These are phyloP conservation scores for Geranium rotundifolium DNA, from an alignment of 345 rosid genomes.

Conservation along the genomic window DNA sequence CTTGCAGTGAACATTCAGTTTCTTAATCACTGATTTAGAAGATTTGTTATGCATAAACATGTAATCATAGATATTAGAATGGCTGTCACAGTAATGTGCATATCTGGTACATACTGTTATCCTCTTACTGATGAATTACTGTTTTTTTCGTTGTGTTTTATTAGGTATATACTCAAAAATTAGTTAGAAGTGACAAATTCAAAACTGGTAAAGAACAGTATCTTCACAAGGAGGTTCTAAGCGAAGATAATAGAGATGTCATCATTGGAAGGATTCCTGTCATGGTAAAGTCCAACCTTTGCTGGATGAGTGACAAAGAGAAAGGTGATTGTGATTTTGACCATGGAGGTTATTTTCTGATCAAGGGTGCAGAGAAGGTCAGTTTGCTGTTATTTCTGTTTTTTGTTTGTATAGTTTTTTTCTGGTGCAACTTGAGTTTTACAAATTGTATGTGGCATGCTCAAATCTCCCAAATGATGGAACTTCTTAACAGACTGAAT, in stretches of 20 bases:
- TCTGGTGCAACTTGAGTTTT: background rate
- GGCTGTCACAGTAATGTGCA: too few relatives aligned
- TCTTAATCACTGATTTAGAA: background rate
- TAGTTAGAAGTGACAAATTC: constrained; percentile 58
- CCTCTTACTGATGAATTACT: background rate
- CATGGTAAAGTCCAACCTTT: constrained; percentile 75
- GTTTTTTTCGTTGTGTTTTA: background rate
- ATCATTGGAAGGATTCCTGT: constrained; percentile 71
- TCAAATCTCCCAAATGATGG: background rate
- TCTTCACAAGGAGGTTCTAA: constrained; percentile 26
- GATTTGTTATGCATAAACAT: background rate
- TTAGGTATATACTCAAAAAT: constrained; percentile 43
- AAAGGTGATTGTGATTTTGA: constrained; percentile 81
- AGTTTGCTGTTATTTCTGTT: constrained; percentile 8
- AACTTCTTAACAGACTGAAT: background rate
- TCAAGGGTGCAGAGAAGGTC: constrained; percentile 94
- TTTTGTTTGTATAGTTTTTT: background rate
- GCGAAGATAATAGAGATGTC: constrained; percentile 35
- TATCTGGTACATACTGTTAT: background rate
- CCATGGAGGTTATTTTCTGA: constrained; percentile 76
- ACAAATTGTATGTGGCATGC: background rate
- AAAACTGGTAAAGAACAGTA: constrained; percentile 64
- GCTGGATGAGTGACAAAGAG: constrained; percentile 48
- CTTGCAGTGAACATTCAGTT: background rate
- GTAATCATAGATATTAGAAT: background rate